phyloP scores from a whole-genome alignment of 768 basidiomycete genomes.

The Xerocomus brunneocitrinus region DNA sequence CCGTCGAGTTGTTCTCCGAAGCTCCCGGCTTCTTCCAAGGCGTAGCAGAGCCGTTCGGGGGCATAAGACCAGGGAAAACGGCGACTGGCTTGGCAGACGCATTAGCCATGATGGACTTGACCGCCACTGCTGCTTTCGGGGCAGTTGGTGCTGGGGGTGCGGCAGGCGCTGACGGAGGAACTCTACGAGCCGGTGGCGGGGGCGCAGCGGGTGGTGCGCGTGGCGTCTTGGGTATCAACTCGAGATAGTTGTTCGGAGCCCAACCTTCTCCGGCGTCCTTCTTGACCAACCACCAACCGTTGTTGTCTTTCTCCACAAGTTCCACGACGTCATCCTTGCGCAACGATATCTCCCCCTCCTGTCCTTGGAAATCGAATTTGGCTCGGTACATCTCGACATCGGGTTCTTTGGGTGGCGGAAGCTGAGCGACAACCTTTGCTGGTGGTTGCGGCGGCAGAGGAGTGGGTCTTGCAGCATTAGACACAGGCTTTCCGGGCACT shows the following conservation, averaged over 20 bases:
- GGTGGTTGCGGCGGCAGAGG: conserved; percentile 38
- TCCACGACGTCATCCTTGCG: conserved; percentile 91
- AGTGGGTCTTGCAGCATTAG: conserved; percentile 22
- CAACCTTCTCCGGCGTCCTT: conserved; percentile 81
- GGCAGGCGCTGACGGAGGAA: conserved; percentile 41
- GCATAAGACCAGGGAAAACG: conserved; percentile 73
- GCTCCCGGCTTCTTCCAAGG: conserved; percentile 66
- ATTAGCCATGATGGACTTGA: conserved; percentile 50
- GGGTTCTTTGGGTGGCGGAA: conserved; percentile 54
- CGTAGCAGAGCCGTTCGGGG: conserved; percentile 61
- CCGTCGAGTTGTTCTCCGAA: conserved; percentile 31
- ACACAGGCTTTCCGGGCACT: conserved; percentile 53
- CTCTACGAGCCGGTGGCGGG: conserved; percentile 53
- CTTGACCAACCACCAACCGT: conserved; percentile 98
- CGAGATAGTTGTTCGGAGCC: conserved; percentile 93
- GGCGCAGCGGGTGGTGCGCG: conserved; percentile 65
- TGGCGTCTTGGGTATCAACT: conserved; percentile 65
- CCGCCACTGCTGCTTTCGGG: conserved; percentile 32
- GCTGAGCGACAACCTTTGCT: conserved; percentile 43
- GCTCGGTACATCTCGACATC: conserved; percentile 76
- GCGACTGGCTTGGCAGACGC: conserved; percentile 72
- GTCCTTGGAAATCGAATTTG: conserved; percentile 89
- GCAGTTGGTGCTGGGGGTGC: conserved; percentile 32
- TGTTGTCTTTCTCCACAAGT: conserved; percentile 85
- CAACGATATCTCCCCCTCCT: conserved; percentile 87